These are phyloP conservation scores for Dioscorea dumetorum DNA, from an alignment of 106 monocot species.

Conservation along the genomic window DNA sequence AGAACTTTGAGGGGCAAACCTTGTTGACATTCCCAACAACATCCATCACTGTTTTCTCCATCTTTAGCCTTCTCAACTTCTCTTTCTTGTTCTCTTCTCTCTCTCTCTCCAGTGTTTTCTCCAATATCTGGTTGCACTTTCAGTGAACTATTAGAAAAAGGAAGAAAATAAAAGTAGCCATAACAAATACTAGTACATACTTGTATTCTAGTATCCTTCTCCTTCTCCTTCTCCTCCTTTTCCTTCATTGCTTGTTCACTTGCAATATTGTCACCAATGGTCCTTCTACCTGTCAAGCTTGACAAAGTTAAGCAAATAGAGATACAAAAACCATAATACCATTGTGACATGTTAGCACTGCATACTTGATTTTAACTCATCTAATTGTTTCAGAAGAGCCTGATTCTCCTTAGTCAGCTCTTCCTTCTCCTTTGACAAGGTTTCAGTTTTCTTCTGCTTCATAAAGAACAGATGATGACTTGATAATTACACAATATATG, in stretches of 20 bases:
- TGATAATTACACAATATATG: neutral
- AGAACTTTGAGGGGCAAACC: slow-evolving; percentile 20
- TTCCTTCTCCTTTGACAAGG: slow-evolving; percentile 58
- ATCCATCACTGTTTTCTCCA: slow-evolving; percentile 31
- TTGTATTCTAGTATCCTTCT: slow-evolving; percentile 90
- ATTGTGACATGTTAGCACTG: neutral
- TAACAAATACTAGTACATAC: slow-evolving; percentile 10
- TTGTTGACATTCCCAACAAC: slow-evolving; percentile 34
- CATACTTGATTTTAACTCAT: slow-evolving; percentile 68
- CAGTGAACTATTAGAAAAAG: slow-evolving; percentile 6
- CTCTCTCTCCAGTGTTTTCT: slow-evolving; percentile 72
- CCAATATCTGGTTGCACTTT: slow-evolving; percentile 58
- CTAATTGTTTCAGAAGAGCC: slow-evolving; percentile 67
- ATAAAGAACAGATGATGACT: slow-evolving; percentile 1
- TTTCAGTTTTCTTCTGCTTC: slow-evolving; percentile 50
- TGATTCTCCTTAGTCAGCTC: slow-evolving; percentile 61
- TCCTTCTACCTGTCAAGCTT: slow-evolving; percentile 44
- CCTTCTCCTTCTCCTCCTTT: slow-evolving; percentile 36
- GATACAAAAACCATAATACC: slow-evolving; percentile 4
- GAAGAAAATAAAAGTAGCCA: neutral
- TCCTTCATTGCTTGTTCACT: slow-evolving; percentile 37
- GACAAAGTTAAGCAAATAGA: slow-evolving; percentile 10
- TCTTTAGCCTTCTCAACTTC: slow-evolving; percentile 38
- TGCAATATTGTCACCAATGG: slow-evolving; percentile 25
- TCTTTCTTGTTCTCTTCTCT: slow-evolving; percentile 62